phyloP scores from a whole-genome alignment of 1,284 basidiomycete genomes.

The Xerocomus nothofagi region DNA sequence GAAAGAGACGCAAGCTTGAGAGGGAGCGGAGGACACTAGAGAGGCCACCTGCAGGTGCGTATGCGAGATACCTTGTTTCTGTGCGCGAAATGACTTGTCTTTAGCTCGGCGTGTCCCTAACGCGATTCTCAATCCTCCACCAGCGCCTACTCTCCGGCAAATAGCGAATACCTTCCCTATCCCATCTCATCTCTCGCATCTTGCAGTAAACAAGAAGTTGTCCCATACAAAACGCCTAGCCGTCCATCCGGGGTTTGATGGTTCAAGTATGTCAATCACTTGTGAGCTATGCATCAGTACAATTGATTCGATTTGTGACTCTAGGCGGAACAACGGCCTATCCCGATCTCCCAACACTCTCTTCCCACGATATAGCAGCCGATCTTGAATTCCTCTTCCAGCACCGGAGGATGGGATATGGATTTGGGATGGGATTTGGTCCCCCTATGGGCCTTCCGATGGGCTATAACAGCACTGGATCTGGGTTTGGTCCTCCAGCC shows the following conservation, averaged over 20 bases:
- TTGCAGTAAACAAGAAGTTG: constrained; percentile 18
- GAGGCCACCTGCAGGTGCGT: constrained; percentile 66
- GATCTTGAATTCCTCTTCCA: constrained; percentile 59
- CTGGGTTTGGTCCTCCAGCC: constrained; percentile 22
- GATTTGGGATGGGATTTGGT: constrained; percentile 33
- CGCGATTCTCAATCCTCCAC: constrained; percentile 41
- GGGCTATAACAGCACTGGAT: constrained; percentile 17
- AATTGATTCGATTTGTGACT: constrained; percentile 7
- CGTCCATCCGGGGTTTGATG: constrained; percentile 20
- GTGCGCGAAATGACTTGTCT: constrained; percentile 3
- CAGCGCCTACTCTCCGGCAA: constrained; percentile 49
- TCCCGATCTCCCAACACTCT: constrained; percentile 54
- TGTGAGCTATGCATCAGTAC: constrained; percentile 10
- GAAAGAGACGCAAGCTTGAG: constrained; percentile 78
- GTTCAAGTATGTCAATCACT: constrained; percentile 20
- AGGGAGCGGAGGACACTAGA: constrained; percentile 76
- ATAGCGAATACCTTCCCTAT: constrained; percentile 45
- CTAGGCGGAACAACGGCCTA: constrained; percentile 40
- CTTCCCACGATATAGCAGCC: constrained; percentile 48
- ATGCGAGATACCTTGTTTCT: not conserved
- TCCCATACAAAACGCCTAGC: constrained; percentile 20
- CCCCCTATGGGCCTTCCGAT: constrained; percentile 29
- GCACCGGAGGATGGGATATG: constrained; percentile 39
- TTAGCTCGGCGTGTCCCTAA: constrained; percentile 52
- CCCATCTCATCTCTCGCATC: constrained; percentile 23